Conservation (phyloP, 192 early-diverging fungal species). For the Coemansia sp. region DNA sequence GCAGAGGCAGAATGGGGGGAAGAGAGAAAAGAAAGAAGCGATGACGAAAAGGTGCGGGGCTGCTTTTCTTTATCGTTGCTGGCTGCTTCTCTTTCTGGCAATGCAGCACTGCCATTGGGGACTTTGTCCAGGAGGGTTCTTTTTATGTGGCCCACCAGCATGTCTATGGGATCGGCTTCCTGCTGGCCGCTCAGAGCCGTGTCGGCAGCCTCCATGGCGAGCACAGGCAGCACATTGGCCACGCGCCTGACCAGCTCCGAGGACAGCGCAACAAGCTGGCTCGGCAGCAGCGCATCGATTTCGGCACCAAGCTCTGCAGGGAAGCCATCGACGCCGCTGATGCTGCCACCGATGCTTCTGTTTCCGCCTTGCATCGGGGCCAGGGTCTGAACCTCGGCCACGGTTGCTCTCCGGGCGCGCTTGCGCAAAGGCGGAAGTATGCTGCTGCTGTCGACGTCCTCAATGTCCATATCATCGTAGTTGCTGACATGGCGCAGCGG, state of each 20-base stretch:
- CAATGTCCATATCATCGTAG: slow-evolving; percentile 17
- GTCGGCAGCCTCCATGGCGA: slow-evolving; percentile 35
- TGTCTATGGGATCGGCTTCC: slow-evolving; percentile 23
- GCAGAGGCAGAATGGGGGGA: slow-evolving; percentile 7
- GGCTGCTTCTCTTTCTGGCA: background rate
- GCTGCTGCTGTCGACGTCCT: background rate
- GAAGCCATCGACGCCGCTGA: background rate
- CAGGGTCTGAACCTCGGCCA: slow-evolving; percentile 25
- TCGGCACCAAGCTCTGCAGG: slow-evolving; percentile 23
- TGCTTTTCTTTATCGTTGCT: background rate
- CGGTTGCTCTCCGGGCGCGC: slow-evolving; percentile 37
- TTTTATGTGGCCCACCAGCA: slow-evolving; percentile 27
- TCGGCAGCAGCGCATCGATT: slow-evolving; percentile 30
- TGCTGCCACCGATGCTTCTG: background rate
- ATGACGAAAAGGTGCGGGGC: slow-evolving; percentile 1
- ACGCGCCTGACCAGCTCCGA: slow-evolving; percentile 51
- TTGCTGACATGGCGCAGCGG: slow-evolving; percentile 5
- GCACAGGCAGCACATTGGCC: slow-evolving; percentile 37
- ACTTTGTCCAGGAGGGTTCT: slow-evolving; percentile 16
- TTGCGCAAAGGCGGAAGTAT: slow-evolving; percentile 18
- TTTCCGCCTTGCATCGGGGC: background rate
- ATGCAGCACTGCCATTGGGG: background rate
- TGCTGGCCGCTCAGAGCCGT: slow-evolving; percentile 5
- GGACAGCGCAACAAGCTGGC: slow-evolving; percentile 50
- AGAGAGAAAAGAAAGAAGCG: slow-evolving; percentile 12